These are phyloP conservation scores for Rhynchosporium secalis DNA, from an alignment of 2,329 filamentous ascomycete species.

Conservation along the genomic window DNA sequence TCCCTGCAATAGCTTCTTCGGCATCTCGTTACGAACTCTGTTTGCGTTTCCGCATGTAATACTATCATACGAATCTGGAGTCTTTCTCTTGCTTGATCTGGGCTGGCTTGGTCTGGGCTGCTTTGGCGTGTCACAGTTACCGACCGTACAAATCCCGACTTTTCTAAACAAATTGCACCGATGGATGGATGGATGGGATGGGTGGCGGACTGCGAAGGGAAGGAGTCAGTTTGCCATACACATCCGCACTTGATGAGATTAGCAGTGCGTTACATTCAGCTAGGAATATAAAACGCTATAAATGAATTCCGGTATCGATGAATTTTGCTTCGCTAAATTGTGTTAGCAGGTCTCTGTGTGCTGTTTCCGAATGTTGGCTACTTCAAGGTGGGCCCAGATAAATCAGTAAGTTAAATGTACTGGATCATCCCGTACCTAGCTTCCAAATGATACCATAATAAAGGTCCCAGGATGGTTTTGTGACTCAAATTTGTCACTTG, in stretches of 20 bases:
- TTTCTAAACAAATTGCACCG: conserved; percentile 30
- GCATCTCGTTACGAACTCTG: conserved; percentile 28
- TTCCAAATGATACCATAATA: no score
- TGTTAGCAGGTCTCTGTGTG: no score
- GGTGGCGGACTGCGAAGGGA: conserved; percentile 18
- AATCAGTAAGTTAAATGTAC: no score
- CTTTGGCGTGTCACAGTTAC: conserved; percentile 27
- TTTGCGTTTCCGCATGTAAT: conserved; percentile 38
- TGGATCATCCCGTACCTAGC: no score
- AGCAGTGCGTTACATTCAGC: conserved; percentile 26
- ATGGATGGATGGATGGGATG: conserved; percentile 11
- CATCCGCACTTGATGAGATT: conserved; percentile 32
- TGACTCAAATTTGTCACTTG: no score
- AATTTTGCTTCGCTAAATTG: not conserved
- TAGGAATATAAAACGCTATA: conserved; percentile 29
- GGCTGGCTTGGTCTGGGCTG: conserved; percentile 26
- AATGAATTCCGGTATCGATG: not conserved
- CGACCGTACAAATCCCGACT: conserved; percentile 37
- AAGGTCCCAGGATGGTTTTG: no score
- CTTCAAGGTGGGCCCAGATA: no score
- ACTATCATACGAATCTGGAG: conserved; percentile 37
- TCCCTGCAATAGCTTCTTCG: conserved; percentile 18
- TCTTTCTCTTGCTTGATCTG: conserved; percentile 26
- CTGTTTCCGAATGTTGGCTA: no score
- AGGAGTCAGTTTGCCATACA: conserved; percentile 28